phyloP scores from a whole-genome alignment of 2,329 filamentous ascomycete genomes.

The Gliomastix tumulicola region DNA sequence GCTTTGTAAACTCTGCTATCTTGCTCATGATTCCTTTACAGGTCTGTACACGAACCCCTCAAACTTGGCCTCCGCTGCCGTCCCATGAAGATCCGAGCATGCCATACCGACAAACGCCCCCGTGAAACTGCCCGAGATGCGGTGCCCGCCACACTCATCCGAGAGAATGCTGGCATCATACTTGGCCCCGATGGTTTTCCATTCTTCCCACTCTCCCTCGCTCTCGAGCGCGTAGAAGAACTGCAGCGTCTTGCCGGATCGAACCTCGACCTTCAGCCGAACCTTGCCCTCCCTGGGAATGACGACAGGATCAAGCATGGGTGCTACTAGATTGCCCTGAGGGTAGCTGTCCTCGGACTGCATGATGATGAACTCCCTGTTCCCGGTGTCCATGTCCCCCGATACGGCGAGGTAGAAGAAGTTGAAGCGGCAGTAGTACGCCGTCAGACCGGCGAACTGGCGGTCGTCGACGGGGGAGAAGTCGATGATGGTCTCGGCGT shows the following conservation, averaged over 20 bases:
- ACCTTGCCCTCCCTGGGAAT: constrained; percentile 51
- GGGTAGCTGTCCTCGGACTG: constrained; percentile 51
- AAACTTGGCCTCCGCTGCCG: constrained; percentile 36
- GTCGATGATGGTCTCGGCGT: constrained; percentile 48
- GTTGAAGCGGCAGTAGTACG: constrained; percentile 58
- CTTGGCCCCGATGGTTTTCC: constrained; percentile 45
- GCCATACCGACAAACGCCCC: constrained; percentile 53
- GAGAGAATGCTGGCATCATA: constrained; percentile 52
- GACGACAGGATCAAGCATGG: constrained; percentile 31
- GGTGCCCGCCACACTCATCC: constrained; percentile 57
- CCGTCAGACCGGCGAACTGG: constrained; percentile 52
- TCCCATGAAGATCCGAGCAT: constrained; percentile 48
- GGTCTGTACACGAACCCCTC: constrained; percentile 46
- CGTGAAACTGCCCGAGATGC: constrained; percentile 55
- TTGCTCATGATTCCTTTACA: constrained; percentile 35
- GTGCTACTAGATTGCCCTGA: constrained; percentile 35
- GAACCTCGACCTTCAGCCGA: constrained; percentile 40
- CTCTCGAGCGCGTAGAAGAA: constrained; percentile 49
- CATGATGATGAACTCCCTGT: constrained; percentile 50
- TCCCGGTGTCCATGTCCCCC: constrained; percentile 44
- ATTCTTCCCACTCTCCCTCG: constrained; percentile 22
- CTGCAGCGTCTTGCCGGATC: constrained; percentile 42
- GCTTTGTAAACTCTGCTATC: too few relatives aligned
- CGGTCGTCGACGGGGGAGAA: constrained; percentile 51
- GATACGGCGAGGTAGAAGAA: constrained; percentile 58